phyloP scores from a whole-genome alignment of 768 basidiomycete genomes.

The Tulasnella sp. region DNA sequence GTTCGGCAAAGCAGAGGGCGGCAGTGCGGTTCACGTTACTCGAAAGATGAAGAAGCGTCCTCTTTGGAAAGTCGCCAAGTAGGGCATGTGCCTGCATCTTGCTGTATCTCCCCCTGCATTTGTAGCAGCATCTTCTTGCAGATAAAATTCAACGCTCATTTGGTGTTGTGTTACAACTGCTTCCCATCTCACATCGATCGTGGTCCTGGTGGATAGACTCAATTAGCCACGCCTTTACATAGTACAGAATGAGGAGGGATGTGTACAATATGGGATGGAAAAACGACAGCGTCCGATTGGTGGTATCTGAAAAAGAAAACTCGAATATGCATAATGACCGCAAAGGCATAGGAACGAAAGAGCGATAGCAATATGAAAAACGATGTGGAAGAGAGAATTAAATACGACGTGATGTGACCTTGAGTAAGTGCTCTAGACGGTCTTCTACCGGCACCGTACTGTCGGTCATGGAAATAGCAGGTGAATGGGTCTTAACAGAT shows the following conservation, averaged over 20 bases:
- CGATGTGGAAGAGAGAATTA: constrained; percentile 40
- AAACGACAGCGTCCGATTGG: constrained; percentile 1
- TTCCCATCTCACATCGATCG: neutral
- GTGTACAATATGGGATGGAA: constrained; percentile 5
- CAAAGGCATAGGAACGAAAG: constrained; percentile 19
- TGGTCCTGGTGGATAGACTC: neutral
- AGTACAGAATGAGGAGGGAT: constrained; percentile 11
- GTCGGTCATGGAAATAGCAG: constrained; percentile 46
- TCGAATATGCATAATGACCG: neutral
- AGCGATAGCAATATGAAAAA: constrained; percentile 36
- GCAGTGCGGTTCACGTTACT: constrained; percentile 83
- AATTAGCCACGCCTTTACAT: neutral
- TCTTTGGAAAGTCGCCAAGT: constrained; percentile 51
- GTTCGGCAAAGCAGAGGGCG: constrained; percentile 68
- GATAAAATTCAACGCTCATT: neutral
- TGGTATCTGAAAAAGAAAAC: constrained; percentile 20
- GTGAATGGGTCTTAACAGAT: neutral
- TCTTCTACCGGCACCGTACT: constrained; percentile 75
- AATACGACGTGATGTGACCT: constrained; percentile 33
- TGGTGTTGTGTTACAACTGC: neutral
- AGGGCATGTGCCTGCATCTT: neutral
- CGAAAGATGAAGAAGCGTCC: constrained; percentile 74
- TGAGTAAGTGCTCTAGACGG: constrained; percentile 66
- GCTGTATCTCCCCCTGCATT: neutral
- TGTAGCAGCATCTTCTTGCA: neutral